Evolutionary conservation across 2,329 filamentous ascomycete genomes (phyloP), one percentile per base, ranked within the genome.

Genomic region (Colletotrichum orchidophilum): DNA sequence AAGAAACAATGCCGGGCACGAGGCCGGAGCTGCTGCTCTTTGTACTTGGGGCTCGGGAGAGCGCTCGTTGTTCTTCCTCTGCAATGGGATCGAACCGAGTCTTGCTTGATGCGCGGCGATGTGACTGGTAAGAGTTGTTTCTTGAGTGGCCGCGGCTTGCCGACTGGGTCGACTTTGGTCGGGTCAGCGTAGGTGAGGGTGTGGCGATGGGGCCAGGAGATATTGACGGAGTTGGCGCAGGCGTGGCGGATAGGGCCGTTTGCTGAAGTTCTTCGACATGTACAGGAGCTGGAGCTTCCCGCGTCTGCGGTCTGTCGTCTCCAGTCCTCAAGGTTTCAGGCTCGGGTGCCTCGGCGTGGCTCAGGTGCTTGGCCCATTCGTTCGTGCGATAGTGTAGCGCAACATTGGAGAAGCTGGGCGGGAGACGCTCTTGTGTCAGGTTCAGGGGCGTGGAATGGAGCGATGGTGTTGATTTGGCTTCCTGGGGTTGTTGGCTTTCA

Each of bases 291-390:
- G 88, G 81, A 5, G 81, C 76, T 76, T 95, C 91, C 21, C 42
- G 77, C 63, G 7, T 80, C 77, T 21, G 78, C 74, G 73, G 82
- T 73, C 76, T 81, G 70, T 31, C 31, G 75, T 86, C 80, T 73
- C 86, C 77, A 4, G 89, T 77, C 27, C 87, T 84, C 13, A 93
- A 79, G 2, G 90, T 87, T 8, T 94, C 91, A 0, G 87, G 80
- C 58, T 91, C 88, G 1, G 94, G 94, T 5, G 84, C 83, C 18
- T 98, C 95, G 7, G 96, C 95, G 52, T 88, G 84, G 73, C 91
- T 90, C 12, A 97, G 86, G 79, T 97, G 94, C 80, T 97, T 98
- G 0, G 95, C 94, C 96, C 96, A 98, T 82, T 98, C 96, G 74
- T 97, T 97, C 1, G 95, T 98, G 68, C 96, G 90, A 78, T 96